Evolutionary conservation across 441 rosid genomes (phyloP).

Genomic region (Jatropha podagrica): DNA sequence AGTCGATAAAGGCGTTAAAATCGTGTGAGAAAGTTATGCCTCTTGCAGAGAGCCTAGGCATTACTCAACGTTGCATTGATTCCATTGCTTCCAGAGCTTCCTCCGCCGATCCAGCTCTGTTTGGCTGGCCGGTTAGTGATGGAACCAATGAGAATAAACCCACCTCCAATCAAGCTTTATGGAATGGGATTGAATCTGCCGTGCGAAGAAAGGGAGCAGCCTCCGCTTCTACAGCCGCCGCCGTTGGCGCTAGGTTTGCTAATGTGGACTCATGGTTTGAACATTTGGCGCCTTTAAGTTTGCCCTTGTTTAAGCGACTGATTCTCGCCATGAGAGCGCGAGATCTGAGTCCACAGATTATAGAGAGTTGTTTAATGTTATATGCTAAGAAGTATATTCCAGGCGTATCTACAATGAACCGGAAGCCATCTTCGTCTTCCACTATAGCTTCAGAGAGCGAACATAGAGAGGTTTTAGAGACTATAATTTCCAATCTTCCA

Average conservation of each 20-base stretch:
- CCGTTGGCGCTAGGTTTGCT: slow-evolving; percentile 46
- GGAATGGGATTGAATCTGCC: slow-evolving; percentile 78
- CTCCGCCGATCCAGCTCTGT: slow-evolving; percentile 77
- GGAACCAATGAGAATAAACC: slow-evolving; percentile 18
- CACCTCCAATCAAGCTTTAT: slow-evolving; percentile 35
- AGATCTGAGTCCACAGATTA: slow-evolving; percentile 66
- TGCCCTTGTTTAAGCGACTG: slow-evolving; percentile 60
- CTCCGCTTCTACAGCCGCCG: background rate
- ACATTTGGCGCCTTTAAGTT: slow-evolving; percentile 62
- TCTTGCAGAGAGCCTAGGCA: slow-evolving; percentile 66
- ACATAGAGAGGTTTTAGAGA: slow-evolving; percentile 66
- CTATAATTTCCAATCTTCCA: slow-evolving; percentile 62
- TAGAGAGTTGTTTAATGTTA: slow-evolving; percentile 62
- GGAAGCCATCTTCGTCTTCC: slow-evolving; percentile 51
- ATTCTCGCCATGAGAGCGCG: slow-evolving; percentile 60
- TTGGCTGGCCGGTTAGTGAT: slow-evolving; percentile 87
- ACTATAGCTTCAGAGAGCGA: slow-evolving; percentile 59
- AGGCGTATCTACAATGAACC: slow-evolving; percentile 65
- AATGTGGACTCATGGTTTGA: slow-evolving; percentile 87
- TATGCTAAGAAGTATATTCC: slow-evolving; percentile 80
- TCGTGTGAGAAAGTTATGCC: slow-evolving; percentile 63
- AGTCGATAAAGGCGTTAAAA: slow-evolving; percentile 73
- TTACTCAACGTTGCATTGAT: slow-evolving; percentile 71
- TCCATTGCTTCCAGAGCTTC: slow-evolving; percentile 72
- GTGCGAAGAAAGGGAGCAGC: slow-evolving; percentile 75